Evolutionary conservation across 2,329 filamentous ascomycete genomes (phyloP).

Genomic region (Gremmenia infestans): DNA sequence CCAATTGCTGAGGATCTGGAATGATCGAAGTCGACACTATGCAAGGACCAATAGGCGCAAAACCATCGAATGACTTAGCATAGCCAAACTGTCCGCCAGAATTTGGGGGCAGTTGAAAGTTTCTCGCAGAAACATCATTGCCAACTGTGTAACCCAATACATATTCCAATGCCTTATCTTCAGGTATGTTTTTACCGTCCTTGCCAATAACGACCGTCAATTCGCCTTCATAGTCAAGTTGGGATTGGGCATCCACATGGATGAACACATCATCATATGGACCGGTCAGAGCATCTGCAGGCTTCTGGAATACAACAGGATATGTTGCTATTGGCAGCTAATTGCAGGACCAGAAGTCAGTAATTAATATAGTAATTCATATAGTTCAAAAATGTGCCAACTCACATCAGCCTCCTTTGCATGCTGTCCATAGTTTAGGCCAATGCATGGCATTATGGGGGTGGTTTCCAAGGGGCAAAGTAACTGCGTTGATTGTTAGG

Average conservation of each 20-base stretch:
- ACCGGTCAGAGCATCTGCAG: slow-evolving; percentile 34
- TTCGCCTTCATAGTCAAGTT: slow-evolving; percentile 44
- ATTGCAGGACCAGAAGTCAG: slow-evolving; percentile 29
- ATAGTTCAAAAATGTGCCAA: neutral
- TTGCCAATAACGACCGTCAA: slow-evolving; percentile 45
- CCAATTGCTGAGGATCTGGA: slow-evolving; percentile 11
- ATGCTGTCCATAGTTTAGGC: slow-evolving; percentile 55
- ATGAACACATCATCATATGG: slow-evolving; percentile 37
- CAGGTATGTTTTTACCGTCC: slow-evolving; percentile 30
- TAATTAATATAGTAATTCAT: slow-evolving; percentile 46
- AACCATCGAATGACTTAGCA: slow-evolving; percentile 41
- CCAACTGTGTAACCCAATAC: slow-evolving; percentile 39
- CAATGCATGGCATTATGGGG: slow-evolving; percentile 52
- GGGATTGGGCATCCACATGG: slow-evolving; percentile 42
- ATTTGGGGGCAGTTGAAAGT: slow-evolving; percentile 47
- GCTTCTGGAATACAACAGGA: slow-evolving; percentile 48
- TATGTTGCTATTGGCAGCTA: slow-evolving; percentile 45
- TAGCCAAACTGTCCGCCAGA: slow-evolving; percentile 39
- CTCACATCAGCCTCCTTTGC: slow-evolving; percentile 18
- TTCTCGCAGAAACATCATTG: slow-evolving; percentile 50
- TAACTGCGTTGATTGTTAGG: neutral
- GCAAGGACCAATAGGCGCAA: slow-evolving; percentile 38
- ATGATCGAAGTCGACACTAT: slow-evolving; percentile 31
- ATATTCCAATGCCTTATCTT: slow-evolving; percentile 11
- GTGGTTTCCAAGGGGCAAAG: neutral